Evolutionary conservation across 352 stramenopile genomes (phyloP), one percentile per base, ranked within the genome.

Genomic region (Phytophthora pinifolia): DNA sequence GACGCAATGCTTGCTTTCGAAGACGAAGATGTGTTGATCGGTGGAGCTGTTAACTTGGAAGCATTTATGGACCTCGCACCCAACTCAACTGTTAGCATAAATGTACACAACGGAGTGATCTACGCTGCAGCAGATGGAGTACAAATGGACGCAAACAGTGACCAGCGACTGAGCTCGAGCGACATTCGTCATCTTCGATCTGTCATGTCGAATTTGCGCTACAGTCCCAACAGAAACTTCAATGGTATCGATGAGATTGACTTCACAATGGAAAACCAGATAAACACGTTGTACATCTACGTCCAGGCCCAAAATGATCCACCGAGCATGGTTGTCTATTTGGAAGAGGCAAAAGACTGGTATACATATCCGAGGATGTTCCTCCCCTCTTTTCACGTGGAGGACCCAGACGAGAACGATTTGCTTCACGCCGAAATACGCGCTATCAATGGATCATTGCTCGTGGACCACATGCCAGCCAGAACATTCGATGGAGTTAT

Each of bases 351-450:
- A 10, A 47, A 55, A n/a, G 47, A 62, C 41, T 79, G 68, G 62
- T 65, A 66, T 42, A 37, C 25, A 0, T 46, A 50, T 6, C 53
- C 75, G 17, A 55, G 54, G 17, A 52, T 54, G 22, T 67, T 78
- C 17, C 49, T 83, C 4, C 74, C 76, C 3, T 27, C 38, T 3
- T 51, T 87, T 34, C 41, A 33, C 25, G 25, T 85, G 0, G 33
- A 53, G 3, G 74, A 87, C 20, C 45, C 62, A 0, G 76, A 87
- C 29, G 25, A 33, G 2, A 22, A 45, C n/a, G 70, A 83, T 31
- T 35, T 65, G 5, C 54, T 80, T 20, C 54, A 67, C 9, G 51
- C 82, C n/a, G 51, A 65, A 14, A 43, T 85, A 12, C 45, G 37
- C 15, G 42, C 55, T 14, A 32, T 41, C 0, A 79, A 76, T 33